Base-by-base conservation (phyloP, 1,284 basidiomycete species). In the Tetrapyrgos nigripes region DNA sequence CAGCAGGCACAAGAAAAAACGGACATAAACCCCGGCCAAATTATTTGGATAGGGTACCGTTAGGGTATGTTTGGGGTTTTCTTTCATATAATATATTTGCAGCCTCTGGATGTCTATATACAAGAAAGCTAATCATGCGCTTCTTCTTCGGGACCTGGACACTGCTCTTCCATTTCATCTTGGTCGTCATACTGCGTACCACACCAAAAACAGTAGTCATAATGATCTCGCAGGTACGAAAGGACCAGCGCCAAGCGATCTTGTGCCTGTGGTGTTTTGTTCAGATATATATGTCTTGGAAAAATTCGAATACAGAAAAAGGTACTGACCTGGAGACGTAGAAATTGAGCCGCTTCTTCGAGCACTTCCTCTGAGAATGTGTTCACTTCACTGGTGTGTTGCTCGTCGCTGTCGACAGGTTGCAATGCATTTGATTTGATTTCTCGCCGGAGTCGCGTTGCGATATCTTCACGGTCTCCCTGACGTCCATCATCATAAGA, bases 161-260 rank as follows among this genome's bases (percentile, higher is more conserved):
- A 95, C 55, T 87, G 79, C 43, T 68, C 71, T 55, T 76, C 76
- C 76, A 95, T 76, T 55, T 93, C 89, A 26, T 84, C 81, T 11
- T 73, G 70, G 62, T 81, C 77, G 19, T 83, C 79, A 70, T 94
- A 95, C 65, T 86, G 82, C 5, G 87, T 83, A 9, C 93, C 93
- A 70, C 93, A 95, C 91, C 92, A 95, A 72, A 94, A 93, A 70
- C 93, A 95, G 71, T 94, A 94, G 17, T 78, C 71, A 69, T 91
- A 84, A 62, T 79, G 82, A 45, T 83, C 77, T 31, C 93, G 88
- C 40, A 95, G 80, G 71, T 95, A 93, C 8, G 83, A 74, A 28
- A 94, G 76, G 14, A 93, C 86, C 53, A 88, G 74, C 31, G 78
- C 75, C 44, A 95, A 79, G 46, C 91, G 83, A 70, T 91, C 85